Evolutionary conservation across 768 basidiomycete genomes (phyloP), one percentile per base, ranked within the genome.

Genomic region (Auricularia sp.): DNA sequence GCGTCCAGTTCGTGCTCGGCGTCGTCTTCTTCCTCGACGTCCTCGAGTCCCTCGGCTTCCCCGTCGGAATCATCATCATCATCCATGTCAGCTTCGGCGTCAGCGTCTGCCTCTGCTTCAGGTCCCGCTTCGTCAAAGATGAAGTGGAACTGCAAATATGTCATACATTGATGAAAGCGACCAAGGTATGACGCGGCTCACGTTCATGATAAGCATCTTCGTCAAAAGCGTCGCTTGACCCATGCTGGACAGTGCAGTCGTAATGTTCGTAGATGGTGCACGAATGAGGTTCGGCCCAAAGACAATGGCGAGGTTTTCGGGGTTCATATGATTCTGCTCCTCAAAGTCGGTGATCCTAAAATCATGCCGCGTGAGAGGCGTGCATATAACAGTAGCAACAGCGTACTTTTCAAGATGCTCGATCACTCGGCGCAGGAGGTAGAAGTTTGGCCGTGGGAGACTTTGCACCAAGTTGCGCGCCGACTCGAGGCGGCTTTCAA

Each of bases 291-390:
- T 92, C 5, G 89, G 90, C 67, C 89, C 89, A 74, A 93, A 92
- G 18, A 93, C 90, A 63, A 92, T 92, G 0, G 92, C 87, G 3
- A 94, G 79, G 6, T 88, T 86, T 68, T 92, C 87, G 1, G 90
- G 86, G 1, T 89, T 90, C 92, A 94, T 94, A 66, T 94, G 92
- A 69, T 93, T 94, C 61, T 86, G 82, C 65, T 93, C 91, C 72
- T 94, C 91, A 74, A 82, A 90, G 71, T 93, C 90, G 3, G 90
- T 90, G n/a, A 93, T 89, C 71, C 90, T 90, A 71, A 3, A 58
- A 39, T 54, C 45, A 36, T 29, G 29, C 21, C 2, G 63, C 65
- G 21, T 34, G 42, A 10, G 33, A 10, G 24, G 62, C 33, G 10
- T 61, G n/a, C 29, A 61, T 54, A 18, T 44, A 61, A 39, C 14